phyloP scores from a whole-genome alignment of 2,329 filamentous ascomycete species.

The Apiospora koreana region DNA sequence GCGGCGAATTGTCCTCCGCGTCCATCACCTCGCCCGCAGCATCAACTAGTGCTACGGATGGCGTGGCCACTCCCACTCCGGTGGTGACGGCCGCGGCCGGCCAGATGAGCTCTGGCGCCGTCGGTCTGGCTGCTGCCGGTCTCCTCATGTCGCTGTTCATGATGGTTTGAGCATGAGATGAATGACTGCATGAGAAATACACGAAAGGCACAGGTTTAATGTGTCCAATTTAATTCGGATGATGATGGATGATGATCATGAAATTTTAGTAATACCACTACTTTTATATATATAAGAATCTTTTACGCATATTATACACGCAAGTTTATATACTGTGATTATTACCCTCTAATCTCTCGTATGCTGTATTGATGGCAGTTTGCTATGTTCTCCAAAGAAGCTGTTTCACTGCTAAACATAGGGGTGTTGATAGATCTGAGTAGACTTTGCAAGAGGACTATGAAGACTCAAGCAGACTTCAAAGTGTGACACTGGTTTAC shows the following conservation, averaged over 20 bases:
- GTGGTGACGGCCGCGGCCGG: constrained; percentile 14
- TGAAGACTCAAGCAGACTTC: no score
- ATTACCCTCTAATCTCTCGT: no score
- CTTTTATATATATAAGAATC: background rate
- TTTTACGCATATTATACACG: background rate
- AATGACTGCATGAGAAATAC: background rate
- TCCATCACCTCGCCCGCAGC: background rate
- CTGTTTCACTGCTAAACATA: no score
- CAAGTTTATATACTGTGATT: background rate
- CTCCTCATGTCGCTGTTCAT: background rate
- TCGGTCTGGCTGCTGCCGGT: constrained; percentile 4
- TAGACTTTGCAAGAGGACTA: no score
- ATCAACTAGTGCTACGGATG: constrained; percentile 6
- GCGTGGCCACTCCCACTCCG: constrained; percentile 7
- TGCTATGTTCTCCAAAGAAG: no score
- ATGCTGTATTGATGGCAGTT: no score
- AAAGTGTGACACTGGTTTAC: no score
- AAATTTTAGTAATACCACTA: background rate
- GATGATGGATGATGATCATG: background rate
- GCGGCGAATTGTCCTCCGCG: background rate
- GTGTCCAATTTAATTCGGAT: background rate
- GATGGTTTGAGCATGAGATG: background rate
- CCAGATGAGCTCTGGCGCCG: background rate
- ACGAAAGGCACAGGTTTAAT: background rate
- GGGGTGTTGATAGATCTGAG: no score